phyloP scores from a whole-genome alignment of 169 alveolate genomes.

The Theileria sp. region DNA sequence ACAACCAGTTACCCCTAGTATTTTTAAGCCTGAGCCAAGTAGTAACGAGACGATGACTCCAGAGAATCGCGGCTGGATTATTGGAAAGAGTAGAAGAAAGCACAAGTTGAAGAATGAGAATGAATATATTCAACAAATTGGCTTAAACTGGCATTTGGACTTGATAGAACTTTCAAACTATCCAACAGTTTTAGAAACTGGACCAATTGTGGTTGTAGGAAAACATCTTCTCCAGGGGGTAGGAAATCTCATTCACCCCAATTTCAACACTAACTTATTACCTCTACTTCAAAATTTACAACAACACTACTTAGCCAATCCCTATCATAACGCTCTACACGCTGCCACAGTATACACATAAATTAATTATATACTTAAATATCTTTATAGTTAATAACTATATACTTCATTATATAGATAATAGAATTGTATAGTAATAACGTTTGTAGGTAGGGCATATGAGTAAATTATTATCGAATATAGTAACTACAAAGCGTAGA shows the following conservation, averaged over 20 bases:
- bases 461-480: conserved; percentile 31
- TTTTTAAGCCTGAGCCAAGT: neutral
- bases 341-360: conserved; percentile 68
- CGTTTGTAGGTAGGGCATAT: conserved; percentile 61
- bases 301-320: conserved; percentile 74
- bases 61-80: conserved; percentile 31
- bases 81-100: conserved; percentile 41
- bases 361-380: neutral
- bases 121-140: conserved; percentile 35
- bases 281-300: conserved; percentile 47
- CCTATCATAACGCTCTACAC: conserved; percentile 78
- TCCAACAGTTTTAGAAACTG: conserved; percentile 13
- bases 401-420: neutral
- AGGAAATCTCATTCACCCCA: conserved; percentile 48
- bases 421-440: neutral
- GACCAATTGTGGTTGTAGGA: conserved; percentile 56
- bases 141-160: conserved; percentile 58
- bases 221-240: conserved; percentile 20
- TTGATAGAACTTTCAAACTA: conserved; percentile 49
- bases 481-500: conserved; percentile 9
- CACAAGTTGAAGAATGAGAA: conserved; percentile 2
- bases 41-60: neutral
- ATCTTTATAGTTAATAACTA: neutral
- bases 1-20: neutral
- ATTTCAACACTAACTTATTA: conserved; percentile 18